phyloP scores from a whole-genome alignment of 2,329 filamentous ascomycete species.

The Knufia petricola region DNA sequence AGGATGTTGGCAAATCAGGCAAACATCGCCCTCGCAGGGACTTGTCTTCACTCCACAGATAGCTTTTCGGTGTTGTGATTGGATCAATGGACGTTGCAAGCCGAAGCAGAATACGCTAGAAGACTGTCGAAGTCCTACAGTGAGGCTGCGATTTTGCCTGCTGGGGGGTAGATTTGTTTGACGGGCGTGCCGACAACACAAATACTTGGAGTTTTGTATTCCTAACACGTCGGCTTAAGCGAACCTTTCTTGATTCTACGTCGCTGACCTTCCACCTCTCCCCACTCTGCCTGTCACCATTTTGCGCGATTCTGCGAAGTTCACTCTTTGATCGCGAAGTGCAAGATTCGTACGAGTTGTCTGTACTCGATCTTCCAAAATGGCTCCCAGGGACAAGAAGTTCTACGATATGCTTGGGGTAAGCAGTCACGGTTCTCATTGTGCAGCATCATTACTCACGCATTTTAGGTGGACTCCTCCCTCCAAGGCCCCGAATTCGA shows the following conservation, averaged over 20 bases:
- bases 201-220: no score
- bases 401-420: constrained; percentile 41
- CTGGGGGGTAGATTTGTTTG: no score
- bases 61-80: no score
- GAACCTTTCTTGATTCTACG: no score
- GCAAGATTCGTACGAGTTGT: no score
- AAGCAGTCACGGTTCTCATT: constrained; percentile 19
- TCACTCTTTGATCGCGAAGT: no score
- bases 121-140: background rate
- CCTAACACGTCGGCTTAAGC: no score
- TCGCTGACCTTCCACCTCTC: no score
- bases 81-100: background rate
- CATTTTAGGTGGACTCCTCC: constrained; percentile 59
- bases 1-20: background rate
- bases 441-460: constrained; percentile 18
- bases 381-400: constrained; percentile 38
- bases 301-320: no score
- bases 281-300: no score
- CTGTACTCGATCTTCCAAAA: background rate
- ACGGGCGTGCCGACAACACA: no score
- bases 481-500: constrained; percentile 52
- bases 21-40: background rate
- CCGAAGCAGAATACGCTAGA: background rate
- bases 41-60: no score
- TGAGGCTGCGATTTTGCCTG: background rate